phyloP scores from a whole-genome alignment of 2,329 filamentous ascomycete species.

The Pseudogymnoascus sp. region DNA sequence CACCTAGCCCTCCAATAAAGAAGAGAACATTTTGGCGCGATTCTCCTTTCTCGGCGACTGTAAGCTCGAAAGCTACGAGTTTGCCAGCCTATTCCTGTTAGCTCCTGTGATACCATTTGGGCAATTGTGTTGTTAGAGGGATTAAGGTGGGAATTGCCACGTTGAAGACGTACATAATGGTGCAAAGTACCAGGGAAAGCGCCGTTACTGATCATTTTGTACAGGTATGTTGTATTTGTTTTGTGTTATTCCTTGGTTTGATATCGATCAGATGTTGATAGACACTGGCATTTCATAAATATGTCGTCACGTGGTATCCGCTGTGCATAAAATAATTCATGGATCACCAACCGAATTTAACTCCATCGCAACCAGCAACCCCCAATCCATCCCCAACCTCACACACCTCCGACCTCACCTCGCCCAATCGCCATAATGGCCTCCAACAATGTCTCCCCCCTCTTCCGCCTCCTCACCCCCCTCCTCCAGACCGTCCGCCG shows the following conservation, averaged over 20 bases:
- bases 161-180: constrained; percentile 16
- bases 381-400: constrained; percentile 9
- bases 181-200: constrained; percentile 17
- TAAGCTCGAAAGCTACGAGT: constrained; percentile 29
- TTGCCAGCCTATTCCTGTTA: constrained; percentile 19
- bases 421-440: constrained; percentile 15
- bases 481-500: constrained; percentile 20
- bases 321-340: background rate
- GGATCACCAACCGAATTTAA: constrained; percentile 7
- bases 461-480: constrained; percentile 22
- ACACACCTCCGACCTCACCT: background rate
- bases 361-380: constrained; percentile 6
- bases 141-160: background rate
- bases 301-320: background rate
- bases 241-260: background rate
- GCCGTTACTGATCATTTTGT: constrained; percentile 13
- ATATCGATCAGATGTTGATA: background rate
- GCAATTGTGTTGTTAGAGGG: background rate
- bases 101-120: background rate
- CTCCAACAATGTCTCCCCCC: constrained; percentile 14
- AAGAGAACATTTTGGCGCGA: constrained; percentile 38
- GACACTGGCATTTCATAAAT: background rate
- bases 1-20: constrained; percentile 48
- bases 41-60: constrained; percentile 12
- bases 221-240: constrained; percentile 13